Percentiles rank a stretch among this genome's conserved stretches.
Conservation (phyloP, 192 early-diverging fungal genomes). For the Coemansia sp. region DNA sequence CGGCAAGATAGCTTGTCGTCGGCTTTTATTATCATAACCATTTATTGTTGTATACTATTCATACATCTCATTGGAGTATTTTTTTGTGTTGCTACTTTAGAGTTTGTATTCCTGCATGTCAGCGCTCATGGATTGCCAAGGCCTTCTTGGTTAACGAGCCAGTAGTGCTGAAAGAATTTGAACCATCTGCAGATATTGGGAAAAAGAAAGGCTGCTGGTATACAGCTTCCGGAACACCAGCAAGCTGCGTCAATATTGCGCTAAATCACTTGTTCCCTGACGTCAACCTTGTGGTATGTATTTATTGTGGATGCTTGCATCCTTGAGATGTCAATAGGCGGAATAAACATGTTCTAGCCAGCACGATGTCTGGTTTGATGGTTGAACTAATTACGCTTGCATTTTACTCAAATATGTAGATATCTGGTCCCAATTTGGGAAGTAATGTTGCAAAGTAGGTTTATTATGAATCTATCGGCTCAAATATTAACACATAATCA, state of each 20-base stretch:
- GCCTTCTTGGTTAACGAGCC: conserved; percentile 27
- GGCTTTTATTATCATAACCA: too few species aligned
- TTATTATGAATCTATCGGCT: too few species aligned
- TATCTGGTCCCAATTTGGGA: conserved; percentile 33
- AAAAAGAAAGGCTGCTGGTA: conserved; percentile 17
- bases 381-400: too few species aligned
- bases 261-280: conserved; percentile 27
- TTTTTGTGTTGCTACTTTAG: background rate
- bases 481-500: too few species aligned
- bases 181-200: conserved; percentile 3
- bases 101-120: conserved; percentile 26
- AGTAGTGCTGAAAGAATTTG: conserved; percentile 10
- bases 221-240: conserved; percentile 20
- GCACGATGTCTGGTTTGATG: too few species aligned
- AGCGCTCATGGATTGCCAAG: conserved; percentile 36
- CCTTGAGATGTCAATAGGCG: too few species aligned
- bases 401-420: conserved; percentile 13
- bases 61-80: background rate
- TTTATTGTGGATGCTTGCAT: background rate
- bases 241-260: conserved; percentile 38
- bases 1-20: background rate
- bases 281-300: conserved; percentile 38
- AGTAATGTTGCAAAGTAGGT: conserved; percentile 37
- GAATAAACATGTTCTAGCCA: too few species aligned
- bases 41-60: background rate